Conservation (phyloP, 257 asterid genomes). For the Primulina tabacum region DNA sequence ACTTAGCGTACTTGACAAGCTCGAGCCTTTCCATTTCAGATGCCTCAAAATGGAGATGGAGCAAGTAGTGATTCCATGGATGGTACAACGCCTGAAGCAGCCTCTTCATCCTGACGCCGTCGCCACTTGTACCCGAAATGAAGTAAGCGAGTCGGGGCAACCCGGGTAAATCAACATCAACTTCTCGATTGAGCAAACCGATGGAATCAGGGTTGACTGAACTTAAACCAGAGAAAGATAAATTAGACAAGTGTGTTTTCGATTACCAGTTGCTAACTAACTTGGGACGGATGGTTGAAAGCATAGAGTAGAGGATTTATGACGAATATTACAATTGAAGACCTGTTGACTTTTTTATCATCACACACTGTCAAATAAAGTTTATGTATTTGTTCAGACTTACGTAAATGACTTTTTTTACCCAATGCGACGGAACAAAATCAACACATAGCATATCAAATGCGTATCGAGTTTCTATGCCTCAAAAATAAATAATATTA, state of each 20-base stretch:
- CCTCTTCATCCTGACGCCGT: slow-evolving; percentile 50
- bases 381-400: no score
- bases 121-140: slow-evolving; percentile 66
- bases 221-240: slow-evolving; percentile 26
- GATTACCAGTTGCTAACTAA: no score
- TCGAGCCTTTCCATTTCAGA: slow-evolving; percentile 68
- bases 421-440: no score
- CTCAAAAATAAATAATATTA: no score
- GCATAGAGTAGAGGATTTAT: no score
- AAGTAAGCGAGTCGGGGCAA: slow-evolving; percentile 79
- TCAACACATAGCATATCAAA: no score
- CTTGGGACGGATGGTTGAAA: no score
- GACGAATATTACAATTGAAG: no score
- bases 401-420: no score
- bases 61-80: slow-evolving; percentile 74
- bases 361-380: no score
- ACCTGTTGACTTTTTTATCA: no score
- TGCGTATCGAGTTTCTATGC: no score
- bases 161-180: slow-evolving; percentile 32
- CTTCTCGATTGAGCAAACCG: slow-evolving; percentile 8
- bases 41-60: slow-evolving; percentile 80
- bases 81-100: slow-evolving; percentile 81
- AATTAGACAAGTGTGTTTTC: neutral
- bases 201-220: slow-evolving; percentile 22
- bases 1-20: slow-evolving; percentile 59